A percentile compares a stretch with the other conserved stretches of the same genome.
phyloP scores from a whole-genome alignment of 2,329 filamentous ascomycete species.

The Monosporascus sp. region DNA sequence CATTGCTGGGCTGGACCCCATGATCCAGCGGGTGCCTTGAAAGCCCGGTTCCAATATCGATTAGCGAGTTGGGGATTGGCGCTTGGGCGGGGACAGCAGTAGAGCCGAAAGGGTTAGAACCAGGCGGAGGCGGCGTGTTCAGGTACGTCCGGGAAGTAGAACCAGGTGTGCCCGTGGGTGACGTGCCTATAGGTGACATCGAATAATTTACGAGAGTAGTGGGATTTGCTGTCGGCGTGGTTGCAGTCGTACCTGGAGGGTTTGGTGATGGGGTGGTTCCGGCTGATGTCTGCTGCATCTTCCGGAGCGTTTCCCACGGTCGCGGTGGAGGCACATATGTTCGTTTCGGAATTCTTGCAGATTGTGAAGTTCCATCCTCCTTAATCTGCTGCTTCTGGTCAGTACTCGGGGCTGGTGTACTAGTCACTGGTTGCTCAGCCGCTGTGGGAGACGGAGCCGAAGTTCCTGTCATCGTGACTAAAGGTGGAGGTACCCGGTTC shows the following conservation, averaged over 20 bases:
- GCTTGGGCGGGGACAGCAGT: neutral
- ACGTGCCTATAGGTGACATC: neutral
- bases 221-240: constrained; percentile 1
- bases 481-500: neutral
- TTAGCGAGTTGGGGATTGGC: neutral
- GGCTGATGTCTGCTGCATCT: constrained; percentile 8
- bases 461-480: neutral
- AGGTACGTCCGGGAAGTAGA: neutral
- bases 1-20: constrained; percentile 23
- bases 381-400: neutral
- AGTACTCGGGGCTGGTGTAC: neutral
- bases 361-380: constrained; percentile 1
- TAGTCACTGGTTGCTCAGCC: constrained; percentile 2
- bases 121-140: neutral
- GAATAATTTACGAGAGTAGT: neutral
- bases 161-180: neutral
- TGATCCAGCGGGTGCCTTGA: constrained; percentile 13
- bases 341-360: constrained; percentile 13
- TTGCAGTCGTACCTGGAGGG: constrained; percentile 1
- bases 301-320: constrained; percentile 25
- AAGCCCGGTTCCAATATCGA: constrained; percentile 6
- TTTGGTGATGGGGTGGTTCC: neutral
- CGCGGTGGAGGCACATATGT: constrained; percentile 25
- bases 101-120: neutral
- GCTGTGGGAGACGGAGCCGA: neutral